Evolutionary conservation across 495 filamentous ascomycete genomes (phyloP).

Genomic region (Annulohypoxylon bovei): DNA sequence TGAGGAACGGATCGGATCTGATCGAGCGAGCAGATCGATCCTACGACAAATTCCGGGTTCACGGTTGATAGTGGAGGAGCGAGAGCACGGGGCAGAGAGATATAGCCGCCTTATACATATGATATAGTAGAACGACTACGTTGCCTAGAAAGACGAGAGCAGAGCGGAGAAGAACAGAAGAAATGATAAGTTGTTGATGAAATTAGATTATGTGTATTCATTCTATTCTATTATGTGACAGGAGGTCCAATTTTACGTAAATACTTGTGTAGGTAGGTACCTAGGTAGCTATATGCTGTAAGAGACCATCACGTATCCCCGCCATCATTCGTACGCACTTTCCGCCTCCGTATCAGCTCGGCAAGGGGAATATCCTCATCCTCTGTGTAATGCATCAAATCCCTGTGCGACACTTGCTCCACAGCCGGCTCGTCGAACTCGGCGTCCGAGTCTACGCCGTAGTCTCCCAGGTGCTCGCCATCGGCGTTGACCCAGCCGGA

Average conservation of each 20-base stretch:
- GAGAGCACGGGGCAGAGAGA: background rate
- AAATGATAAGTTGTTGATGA: slow-evolving; percentile 3
- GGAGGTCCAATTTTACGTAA: background rate
- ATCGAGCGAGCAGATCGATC: background rate
- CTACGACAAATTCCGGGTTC: background rate
- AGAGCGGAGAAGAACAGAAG: slow-evolving; percentile 8
- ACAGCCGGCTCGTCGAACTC: slow-evolving; percentile 70
- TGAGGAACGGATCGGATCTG: background rate
- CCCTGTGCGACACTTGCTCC: slow-evolving; percentile 2
- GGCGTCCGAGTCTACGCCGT: slow-evolving; percentile 86
- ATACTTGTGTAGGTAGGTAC: too few relatives aligned
- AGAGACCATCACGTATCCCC: slow-evolving; percentile 31
- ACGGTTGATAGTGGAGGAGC: background rate
- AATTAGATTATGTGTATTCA: slow-evolving; percentile 4
- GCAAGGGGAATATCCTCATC: slow-evolving; percentile 84
- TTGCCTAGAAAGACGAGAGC: slow-evolving; percentile 22
- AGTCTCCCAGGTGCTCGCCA: slow-evolving; percentile 86
- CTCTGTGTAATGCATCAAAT: slow-evolving; percentile 9
- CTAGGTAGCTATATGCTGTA: background rate
- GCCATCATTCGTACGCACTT: slow-evolving; percentile 45
- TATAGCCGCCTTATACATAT: slow-evolving; percentile 26
- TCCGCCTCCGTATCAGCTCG: slow-evolving; percentile 67
- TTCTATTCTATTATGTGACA: slow-evolving; percentile 4
- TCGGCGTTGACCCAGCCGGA: slow-evolving; percentile 84
- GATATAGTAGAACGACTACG: slow-evolving; percentile 31